These are phyloP conservation scores for Hyaloscypha variabilis DNA, from an alignment of 495 filamentous ascomycete species.

Conservation along the genomic window DNA sequence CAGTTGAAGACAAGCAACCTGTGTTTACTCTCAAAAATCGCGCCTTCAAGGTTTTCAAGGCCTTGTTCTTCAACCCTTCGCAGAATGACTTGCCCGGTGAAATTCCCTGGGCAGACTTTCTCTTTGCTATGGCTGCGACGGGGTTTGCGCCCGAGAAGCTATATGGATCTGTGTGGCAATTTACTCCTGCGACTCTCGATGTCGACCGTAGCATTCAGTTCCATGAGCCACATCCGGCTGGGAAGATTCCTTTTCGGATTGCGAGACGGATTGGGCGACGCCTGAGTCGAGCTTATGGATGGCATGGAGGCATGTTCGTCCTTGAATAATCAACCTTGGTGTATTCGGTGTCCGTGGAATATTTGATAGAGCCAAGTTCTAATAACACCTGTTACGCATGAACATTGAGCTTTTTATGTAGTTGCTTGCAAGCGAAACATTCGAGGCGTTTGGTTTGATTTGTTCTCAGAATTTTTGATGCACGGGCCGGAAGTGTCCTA, in stretches of 20 bases:
- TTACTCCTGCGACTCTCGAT: slow-evolving; percentile 37
- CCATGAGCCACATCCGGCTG: slow-evolving; percentile 53
- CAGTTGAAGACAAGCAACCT: neutral
- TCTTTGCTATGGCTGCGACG: slow-evolving; percentile 50
- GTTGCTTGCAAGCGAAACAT: too few relatives aligned
- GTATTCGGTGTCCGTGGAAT: too few relatives aligned
- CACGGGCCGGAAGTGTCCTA: too few relatives aligned
- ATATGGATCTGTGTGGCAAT: slow-evolving; percentile 57
- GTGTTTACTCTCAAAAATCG: slow-evolving; percentile 31
- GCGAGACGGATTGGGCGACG: slow-evolving; percentile 46
- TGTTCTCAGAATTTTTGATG: too few relatives aligned
- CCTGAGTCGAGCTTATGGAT: slow-evolving; percentile 48
- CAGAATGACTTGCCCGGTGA: slow-evolving; percentile 40
- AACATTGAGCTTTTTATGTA: too few relatives aligned
- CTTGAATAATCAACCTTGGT: too few relatives aligned
- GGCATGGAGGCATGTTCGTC: slow-evolving; percentile 20
- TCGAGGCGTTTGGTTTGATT: too few relatives aligned
- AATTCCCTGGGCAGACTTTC: slow-evolving; percentile 52
- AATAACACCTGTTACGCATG: too few relatives aligned
- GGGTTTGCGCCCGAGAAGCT: slow-evolving; percentile 52
- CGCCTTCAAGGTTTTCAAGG: slow-evolving; percentile 48
- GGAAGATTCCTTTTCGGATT: slow-evolving; percentile 46
- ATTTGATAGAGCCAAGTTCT: too few relatives aligned
- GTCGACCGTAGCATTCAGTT: slow-evolving; percentile 50
- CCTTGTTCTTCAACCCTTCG: slow-evolving; percentile 43